Evolutionary conservation across 495 filamentous ascomycete species (phyloP), one percentile per base, ranked within the genome.

Genomic region (Astrothelium macrocarpum): DNA sequence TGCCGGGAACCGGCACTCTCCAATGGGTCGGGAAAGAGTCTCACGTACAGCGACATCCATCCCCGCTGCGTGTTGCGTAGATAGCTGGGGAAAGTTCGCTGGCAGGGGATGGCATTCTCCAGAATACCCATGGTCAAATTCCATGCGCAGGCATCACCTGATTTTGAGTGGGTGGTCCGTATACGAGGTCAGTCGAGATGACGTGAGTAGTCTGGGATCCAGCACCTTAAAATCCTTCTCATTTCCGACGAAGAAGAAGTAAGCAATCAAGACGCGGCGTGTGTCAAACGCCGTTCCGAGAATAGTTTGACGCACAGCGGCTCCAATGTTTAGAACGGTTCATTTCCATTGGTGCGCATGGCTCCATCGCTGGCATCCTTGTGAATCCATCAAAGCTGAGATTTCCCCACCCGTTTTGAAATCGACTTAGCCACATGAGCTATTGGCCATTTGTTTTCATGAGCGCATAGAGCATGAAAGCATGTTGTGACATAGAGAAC

Each of bases 261-360:
- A 7, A 26, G 49, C 49, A 56, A 28, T 56, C 49, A 11, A 56
- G 11, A 56, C 20, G 5, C 23, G 20, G 25, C 49, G 23, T 56
- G 49, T 56, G 49, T 56, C 49, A 29, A 56, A 56, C 49, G 25
- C 25, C 29, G 49, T 12, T 56, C 49, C 25, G 49, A 56, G 25
- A 56, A 56, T 29, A 56, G 49, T 29, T 26, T 9, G 25, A 56
- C 49, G 12, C 49, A 11, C 5, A 28, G 20, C 20, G 23, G 49
- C 49, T 56, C 4, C 12, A 29, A 3, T 29, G 20, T 5, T 56
- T 9, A 11, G 49, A 26, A 56, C 49, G 10, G 25, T 29, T 28
- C 23, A 56, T 28, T 7, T 11, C n/a, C 20, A 56, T 56, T 56
- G 49, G 49, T 7, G 49, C 49, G 49, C 49, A 5, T 20, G 5